Evolutionary conservation across 2,329 filamentous ascomycete species (phyloP).

Genomic region (Talaromyces sp.): DNA sequence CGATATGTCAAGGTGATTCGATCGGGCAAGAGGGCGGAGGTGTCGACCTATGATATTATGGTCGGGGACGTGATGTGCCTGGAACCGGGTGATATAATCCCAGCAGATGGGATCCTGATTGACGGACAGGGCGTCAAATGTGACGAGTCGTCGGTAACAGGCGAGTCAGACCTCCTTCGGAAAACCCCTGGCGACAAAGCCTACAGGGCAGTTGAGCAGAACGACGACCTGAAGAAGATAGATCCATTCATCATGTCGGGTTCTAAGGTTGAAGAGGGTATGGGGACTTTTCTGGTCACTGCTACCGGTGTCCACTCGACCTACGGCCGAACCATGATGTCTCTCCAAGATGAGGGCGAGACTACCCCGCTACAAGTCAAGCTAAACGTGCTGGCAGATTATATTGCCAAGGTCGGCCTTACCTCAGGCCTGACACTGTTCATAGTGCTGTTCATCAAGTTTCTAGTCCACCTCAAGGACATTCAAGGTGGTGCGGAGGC

Average conservation of each 20-base stretch:
- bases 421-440: conserved; percentile 75
- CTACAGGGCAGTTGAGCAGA: conserved; percentile 63
- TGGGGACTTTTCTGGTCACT: conserved; percentile 75
- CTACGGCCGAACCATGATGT: conserved; percentile 78
- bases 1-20: conserved; percentile 73
- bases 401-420: conserved; percentile 75
- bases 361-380: conserved; percentile 79
- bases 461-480: conserved; percentile 63
- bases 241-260: conserved; percentile 83
- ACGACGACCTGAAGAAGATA: conserved; percentile 64
- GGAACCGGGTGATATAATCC: conserved; percentile 72
- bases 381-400: conserved; percentile 74
- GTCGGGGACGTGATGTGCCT: conserved; percentile 75
- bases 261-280: conserved; percentile 74
- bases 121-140: conserved; percentile 67
- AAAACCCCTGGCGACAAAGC: conserved; percentile 69
- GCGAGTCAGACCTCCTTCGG: conserved; percentile 72
- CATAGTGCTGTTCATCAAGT: conserved; percentile 77
- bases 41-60: conserved; percentile 70
- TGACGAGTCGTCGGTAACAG: conserved; percentile 75
- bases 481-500: conserved; percentile 50
- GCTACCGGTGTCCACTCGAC: conserved; percentile 75
- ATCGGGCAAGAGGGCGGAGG: conserved; percentile 70
- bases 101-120: conserved; percentile 72
- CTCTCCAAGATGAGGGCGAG: conserved; percentile 73